A percentile compares a stretch with the other conserved stretches of the same genome.
phyloP scores from a whole-genome alignment of 2,329 filamentous ascomycete species.

The Aureobasidium sp. region DNA sequence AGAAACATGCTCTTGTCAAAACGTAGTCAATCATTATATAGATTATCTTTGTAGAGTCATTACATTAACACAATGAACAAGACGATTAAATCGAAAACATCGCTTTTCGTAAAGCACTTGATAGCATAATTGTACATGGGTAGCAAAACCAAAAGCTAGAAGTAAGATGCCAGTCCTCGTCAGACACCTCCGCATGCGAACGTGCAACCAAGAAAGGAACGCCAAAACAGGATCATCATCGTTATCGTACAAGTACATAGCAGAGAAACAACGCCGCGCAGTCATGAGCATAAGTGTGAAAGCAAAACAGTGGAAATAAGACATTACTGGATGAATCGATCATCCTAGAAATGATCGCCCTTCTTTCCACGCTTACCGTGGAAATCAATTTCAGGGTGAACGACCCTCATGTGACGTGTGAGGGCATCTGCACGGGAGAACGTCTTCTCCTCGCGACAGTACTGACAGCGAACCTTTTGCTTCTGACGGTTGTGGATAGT shows the following conservation, averaged over 20 bases:
- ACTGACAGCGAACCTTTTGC: constrained; percentile 85
- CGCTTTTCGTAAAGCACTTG: neutral
- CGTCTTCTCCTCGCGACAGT: constrained; percentile 94
- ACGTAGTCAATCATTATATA: neutral
- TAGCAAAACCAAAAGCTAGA: neutral
- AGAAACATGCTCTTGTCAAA: neutral
- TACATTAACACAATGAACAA: neutral
- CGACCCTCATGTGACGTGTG: constrained; percentile 88
- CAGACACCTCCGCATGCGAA: neutral
- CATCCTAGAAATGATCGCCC: constrained; percentile 10
- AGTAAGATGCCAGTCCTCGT: neutral
- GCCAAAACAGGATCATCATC: constrained; percentile 5
- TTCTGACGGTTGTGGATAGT: constrained; percentile 95
- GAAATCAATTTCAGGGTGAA: constrained; percentile 81
- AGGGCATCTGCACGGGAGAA: constrained; percentile 94
- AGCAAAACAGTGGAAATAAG: neutral
- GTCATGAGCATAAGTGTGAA: neutral
- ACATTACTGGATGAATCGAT: neutral
- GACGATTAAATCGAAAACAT: neutral
- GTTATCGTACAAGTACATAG: constrained; percentile 13
- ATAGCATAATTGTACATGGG: constrained; percentile 10
- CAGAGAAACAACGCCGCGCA: neutral
- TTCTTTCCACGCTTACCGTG: constrained; percentile 54
- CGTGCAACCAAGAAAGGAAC: neutral
- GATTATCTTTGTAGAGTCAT: neutral